Percentiles rank a stretch among this genome's conserved stretches.
Conservation (phyloP, 768 basidiomycete species). For the Kwoniella heveanensis region DNA sequence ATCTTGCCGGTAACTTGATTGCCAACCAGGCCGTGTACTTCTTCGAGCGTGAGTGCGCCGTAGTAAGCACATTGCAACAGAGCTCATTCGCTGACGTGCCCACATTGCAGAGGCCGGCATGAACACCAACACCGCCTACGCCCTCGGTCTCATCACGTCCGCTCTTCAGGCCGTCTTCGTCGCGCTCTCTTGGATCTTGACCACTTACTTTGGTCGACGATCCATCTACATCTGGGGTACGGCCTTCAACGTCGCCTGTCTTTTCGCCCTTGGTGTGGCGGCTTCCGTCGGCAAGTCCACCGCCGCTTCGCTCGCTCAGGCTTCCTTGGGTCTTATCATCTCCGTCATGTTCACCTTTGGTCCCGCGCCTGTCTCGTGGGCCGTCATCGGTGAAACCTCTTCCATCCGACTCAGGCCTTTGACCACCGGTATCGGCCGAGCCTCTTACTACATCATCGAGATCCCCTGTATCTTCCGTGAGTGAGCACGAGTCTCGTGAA, state of each 20-base stretch:
- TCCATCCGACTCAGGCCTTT: conserved; percentile 42
- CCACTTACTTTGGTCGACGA: conserved; percentile 47
- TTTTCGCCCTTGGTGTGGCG: conserved; percentile 45
- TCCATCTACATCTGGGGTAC: conserved; percentile 49
- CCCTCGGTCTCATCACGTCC: conserved; percentile 49
- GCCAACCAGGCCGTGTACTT: conserved; percentile 44
- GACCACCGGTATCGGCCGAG: conserved; percentile 49
- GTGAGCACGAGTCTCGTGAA: not conserved
- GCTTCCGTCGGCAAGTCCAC: conserved; percentile 31
- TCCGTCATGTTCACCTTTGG: conserved; percentile 43
- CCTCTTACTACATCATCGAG: conserved; percentile 47
- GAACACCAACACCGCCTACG: conserved; percentile 34
- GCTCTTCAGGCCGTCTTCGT: conserved; percentile 39
- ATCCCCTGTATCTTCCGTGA: conserved; percentile 44
- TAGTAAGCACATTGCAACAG: no score
- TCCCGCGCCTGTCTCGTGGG: conserved; percentile 39
- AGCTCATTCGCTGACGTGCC: no score
- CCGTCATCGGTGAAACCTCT: conserved; percentile 45
- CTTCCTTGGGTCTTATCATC: conserved; percentile 42
- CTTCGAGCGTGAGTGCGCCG: conserved; percentile 42
- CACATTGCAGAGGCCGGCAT: conserved; percentile 49
- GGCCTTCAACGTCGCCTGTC: conserved; percentile 38
- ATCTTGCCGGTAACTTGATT: conserved; percentile 47
- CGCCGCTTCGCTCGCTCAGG: conserved; percentile 38
- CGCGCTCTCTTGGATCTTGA: conserved; percentile 41